Base-by-base conservation (phyloP, 2,329 filamentous ascomycete genomes). In the Fusarium paranaense region DNA sequence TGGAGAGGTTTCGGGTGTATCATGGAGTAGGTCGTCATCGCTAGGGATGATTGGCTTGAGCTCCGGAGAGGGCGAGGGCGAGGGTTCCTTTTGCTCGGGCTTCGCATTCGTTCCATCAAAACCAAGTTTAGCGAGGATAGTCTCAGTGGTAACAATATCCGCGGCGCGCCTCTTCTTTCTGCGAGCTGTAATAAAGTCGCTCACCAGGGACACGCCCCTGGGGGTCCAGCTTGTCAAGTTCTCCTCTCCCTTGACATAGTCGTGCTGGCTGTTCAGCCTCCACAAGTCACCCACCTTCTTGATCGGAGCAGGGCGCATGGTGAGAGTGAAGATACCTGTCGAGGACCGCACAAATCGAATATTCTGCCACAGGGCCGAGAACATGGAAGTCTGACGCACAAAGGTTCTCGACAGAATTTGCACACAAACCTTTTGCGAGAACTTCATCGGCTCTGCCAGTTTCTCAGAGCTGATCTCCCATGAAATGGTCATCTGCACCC, bases 181-280 rank as follows among this genome's bases (percentile, higher is more conserved):
- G 69, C 91, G 91, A 7, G 93, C 89, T 13, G 88, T 84, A 64
- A 98, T 92, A 78, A 93, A 98, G 82, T 99, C 97, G 67, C 92
- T 91, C n/a, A 99, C 92, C 1, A 99, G 85, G 0, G 95, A 97
- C 4, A 98, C 94, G 38, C 97, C 95, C 47, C 97, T 90, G 2
- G 97, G 96, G 9, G 92, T 91, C 97, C 97, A 99, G 66, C 91
- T 91, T 3, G 88, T 91, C 42, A 99, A 86, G 58, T 92, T 89
- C 82, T 99, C 97, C 83, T 99, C 95, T 64, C 97, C 97, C 82
- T 98, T 98, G 78, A 99, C 94, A 80, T 98, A 98, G 81, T 97
- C 95, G 78, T 97, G 93, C 69, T 94, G 92, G 18, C 95, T 98
- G 82, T 95, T 97, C 91, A 98, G 95, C 64, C 97, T 91, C 97